Percentiles rank a stretch among this genome's conserved stretches.
These are phyloP conservation scores for button mushroom (Agaricus bisporus) DNA, from an alignment of 768 basidiomycete genomes.

Conservation along the genomic window DNA sequence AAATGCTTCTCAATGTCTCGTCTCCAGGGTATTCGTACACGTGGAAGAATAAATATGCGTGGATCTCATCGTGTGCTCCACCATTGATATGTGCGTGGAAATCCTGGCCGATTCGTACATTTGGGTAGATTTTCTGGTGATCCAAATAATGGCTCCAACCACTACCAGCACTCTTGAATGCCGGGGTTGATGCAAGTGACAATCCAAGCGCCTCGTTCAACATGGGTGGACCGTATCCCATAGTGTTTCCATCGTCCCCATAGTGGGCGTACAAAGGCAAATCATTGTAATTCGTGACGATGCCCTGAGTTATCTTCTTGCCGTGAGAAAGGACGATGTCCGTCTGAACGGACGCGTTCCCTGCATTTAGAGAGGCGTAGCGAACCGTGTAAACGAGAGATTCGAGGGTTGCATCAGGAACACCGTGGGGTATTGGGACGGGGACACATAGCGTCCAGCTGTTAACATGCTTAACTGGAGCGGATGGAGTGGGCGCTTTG, in stretches of 20 bases:
- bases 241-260: neutral
- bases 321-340: conserved; percentile 6
- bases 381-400: conserved; percentile 3
- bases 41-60: conserved; percentile 8
- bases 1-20: conserved; percentile 5
- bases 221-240: conserved; percentile 8
- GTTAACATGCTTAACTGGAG: neutral
- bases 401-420: conserved; percentile 2
- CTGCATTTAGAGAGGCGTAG: neutral
- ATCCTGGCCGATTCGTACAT: neutral
- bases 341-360: conserved; percentile 6
- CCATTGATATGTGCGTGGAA: neutral
- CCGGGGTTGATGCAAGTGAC: conserved; percentile 2
- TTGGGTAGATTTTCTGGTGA: conserved; percentile 5
- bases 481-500: neutral
- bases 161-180: conserved; percentile 2
- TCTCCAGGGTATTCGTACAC: conserved; percentile 8
- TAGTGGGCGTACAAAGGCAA: conserved; percentile 3
- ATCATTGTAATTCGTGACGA: conserved; percentile 5
- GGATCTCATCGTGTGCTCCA: neutral
- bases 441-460: conserved; percentile 6
- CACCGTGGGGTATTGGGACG: neutral
- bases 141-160: conserved; percentile 8
- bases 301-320: neutral
- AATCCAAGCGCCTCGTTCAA: conserved; percentile 7